Evolutionary conservation across 2,329 filamentous ascomycete species (phyloP).

Genomic region (Zalaria obscura): DNA sequence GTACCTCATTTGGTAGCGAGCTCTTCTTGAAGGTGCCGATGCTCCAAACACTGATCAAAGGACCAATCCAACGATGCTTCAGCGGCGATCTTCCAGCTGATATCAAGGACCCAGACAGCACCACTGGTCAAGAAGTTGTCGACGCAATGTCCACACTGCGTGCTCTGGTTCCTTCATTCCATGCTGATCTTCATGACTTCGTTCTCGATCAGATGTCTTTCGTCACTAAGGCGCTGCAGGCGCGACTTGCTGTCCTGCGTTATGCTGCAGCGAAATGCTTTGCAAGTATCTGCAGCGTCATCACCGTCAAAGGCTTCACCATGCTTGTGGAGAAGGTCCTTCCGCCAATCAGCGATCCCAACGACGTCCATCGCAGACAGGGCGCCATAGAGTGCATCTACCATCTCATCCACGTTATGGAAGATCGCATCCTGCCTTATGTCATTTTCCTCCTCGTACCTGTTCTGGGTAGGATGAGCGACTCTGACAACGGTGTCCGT

Average conservation of each 20-base stretch:
- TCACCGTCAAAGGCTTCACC: slow-evolving; percentile 90
- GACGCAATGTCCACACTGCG: slow-evolving; percentile 88
- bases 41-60: slow-evolving; percentile 65
- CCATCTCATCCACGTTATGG: slow-evolving; percentile 96
- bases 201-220: slow-evolving; percentile 72
- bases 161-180: slow-evolving; percentile 81
- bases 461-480: slow-evolving; percentile 93
- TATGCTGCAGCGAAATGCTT: slow-evolving; percentile 97
- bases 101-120: slow-evolving; percentile 57
- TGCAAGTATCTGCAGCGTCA: slow-evolving; percentile 92
- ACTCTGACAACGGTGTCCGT: slow-evolving; percentile 90
- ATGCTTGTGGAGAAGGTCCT: slow-evolving; percentile 86
- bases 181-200: slow-evolving; percentile 61
- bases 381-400: slow-evolving; percentile 93
- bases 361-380: slow-evolving; percentile 80
- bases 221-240: slow-evolving; percentile 77
- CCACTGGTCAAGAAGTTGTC: slow-evolving; percentile 80
- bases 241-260: slow-evolving; percentile 76
- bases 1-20: slow-evolving; percentile 60
- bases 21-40: slow-evolving; percentile 78
- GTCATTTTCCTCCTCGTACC: slow-evolving; percentile 98
- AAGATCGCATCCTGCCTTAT: slow-evolving; percentile 87
- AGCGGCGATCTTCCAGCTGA: slow-evolving; percentile 51
- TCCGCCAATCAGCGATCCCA: slow-evolving; percentile 78
- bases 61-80: slow-evolving; percentile 64